A percentile compares a stretch with the other conserved stretches of the same genome.
phyloP scores from a whole-genome alignment of 129 eudicot species.

The Apium graveolens region DNA sequence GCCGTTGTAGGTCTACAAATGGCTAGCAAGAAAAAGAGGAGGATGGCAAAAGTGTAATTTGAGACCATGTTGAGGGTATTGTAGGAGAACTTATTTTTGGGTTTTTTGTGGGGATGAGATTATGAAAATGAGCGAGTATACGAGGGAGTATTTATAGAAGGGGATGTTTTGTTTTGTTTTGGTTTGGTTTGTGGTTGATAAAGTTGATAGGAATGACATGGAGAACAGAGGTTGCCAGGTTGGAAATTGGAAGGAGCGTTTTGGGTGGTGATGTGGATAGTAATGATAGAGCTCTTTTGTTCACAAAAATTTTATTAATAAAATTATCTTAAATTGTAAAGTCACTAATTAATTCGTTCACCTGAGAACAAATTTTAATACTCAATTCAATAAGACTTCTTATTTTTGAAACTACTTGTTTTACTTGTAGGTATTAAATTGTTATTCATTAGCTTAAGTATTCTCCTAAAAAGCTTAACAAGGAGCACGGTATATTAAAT shows the following conservation, averaged over 20 bases:
- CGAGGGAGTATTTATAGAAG: not conserved
- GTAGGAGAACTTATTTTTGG: not conserved
- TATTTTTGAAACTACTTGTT: too few relatives aligned
- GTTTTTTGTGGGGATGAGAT: not conserved
- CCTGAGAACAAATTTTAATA: too few relatives aligned
- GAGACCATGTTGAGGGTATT: not conserved
- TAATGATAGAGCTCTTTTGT: too few relatives aligned
- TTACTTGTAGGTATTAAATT: too few relatives aligned
- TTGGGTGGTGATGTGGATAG: not conserved
- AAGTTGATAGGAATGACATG: not conserved
- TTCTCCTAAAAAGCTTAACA: too few relatives aligned
- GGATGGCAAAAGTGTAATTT: not conserved
- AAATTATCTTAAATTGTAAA: too few relatives aligned
- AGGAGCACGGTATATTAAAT: too few relatives aligned
- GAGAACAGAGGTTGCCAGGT: not conserved
- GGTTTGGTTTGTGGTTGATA: not conserved
- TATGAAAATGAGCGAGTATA: not conserved
- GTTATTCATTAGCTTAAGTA: too few relatives aligned
- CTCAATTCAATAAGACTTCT: too few relatives aligned
- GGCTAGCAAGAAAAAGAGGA: not conserved
- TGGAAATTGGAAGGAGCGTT: not conserved
- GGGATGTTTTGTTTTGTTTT: not conserved
- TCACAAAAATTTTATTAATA: too few relatives aligned
- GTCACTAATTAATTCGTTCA: too few relatives aligned
- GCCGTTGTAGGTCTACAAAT: not conserved